These are phyloP conservation scores for Cercophora sp. DNA, from an alignment of 495 filamentous ascomycete species.

Conservation along the genomic window DNA sequence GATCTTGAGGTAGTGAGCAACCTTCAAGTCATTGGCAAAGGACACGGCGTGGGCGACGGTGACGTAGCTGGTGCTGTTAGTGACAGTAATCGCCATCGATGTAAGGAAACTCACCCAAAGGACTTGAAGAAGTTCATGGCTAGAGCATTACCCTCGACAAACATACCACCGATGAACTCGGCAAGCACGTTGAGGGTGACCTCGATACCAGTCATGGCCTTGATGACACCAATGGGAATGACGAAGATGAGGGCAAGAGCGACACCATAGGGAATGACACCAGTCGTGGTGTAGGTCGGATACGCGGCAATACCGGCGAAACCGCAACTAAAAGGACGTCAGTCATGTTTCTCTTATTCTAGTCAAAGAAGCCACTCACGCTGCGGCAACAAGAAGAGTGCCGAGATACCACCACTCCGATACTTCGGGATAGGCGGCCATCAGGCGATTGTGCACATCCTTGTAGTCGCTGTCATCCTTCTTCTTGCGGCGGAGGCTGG, in stretches of 20 bases:
- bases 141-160: slow-evolving; percentile 37
- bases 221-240: slow-evolving; percentile 41
- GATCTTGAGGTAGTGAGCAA: slow-evolving; percentile 44
- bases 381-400: too few relatives aligned
- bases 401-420: too few relatives aligned
- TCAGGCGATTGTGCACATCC: slow-evolving; percentile 38
- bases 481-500: slow-evolving; percentile 17
- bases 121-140: slow-evolving; percentile 44
- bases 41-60: slow-evolving; percentile 37
- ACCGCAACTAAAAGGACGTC: slow-evolving; percentile 20
- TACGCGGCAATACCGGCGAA: slow-evolving; percentile 33
- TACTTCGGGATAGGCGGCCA: slow-evolving; percentile 35
- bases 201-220: slow-evolving; percentile 40
- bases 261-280: slow-evolving; percentile 40
- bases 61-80: slow-evolving; percentile 26
- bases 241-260: slow-evolving; percentile 39
- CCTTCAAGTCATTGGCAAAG: slow-evolving; percentile 39
- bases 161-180: slow-evolving; percentile 44
- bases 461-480: slow-evolving; percentile 11
- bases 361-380: background rate
- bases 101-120: slow-evolving; percentile 17
- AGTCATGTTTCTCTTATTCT: background rate
- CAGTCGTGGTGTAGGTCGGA: slow-evolving; percentile 39
- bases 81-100: background rate
- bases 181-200: slow-evolving; percentile 43